Base-by-base conservation (phyloP, 1,139 yeast genomes). In the Geotrichum candidum region DNA sequence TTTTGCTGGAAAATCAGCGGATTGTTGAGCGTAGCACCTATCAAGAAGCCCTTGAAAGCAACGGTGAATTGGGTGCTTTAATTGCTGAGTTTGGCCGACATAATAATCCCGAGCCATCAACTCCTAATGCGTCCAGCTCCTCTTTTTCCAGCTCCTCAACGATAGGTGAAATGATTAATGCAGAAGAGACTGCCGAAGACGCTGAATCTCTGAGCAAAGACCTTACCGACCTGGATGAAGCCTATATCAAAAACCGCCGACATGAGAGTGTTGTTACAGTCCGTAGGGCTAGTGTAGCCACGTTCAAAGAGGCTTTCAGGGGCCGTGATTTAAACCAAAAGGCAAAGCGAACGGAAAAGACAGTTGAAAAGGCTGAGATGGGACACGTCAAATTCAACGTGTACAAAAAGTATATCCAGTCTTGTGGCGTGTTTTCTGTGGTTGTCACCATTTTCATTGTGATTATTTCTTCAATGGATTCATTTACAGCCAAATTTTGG, bases 361-460 rank as follows among this genome's bases (percentile, higher is more conserved):
- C 64, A 7, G 66, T 64, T 41, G 98, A 92, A 75, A 87, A 83
- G 64, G 82, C 87, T 63, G 92, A 89, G 74, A 90, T 87, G 73
- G 98, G 98, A 65, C 83, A 88, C 68, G 97, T 92, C 61, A 88
- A 88, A 72, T 88, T 95, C 91, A 80, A 82, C 54, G 90, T 92
- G 52, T 92, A 92, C 74, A 69, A 76, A 65, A 86, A 84, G 60
- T 92, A 92, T 71, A 92, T 91, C 15, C 83, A 82, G 66, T 96
- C 98, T 0, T 91, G 97, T 80, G 90, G 90, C 66, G 82, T 87
- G n/a, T 73, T 72, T 54, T 84, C 84, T 66, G 92, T 90, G 31
- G 45, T 78, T 0, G 66, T 86, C 4, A 84, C 87, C 68, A 60
- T 75, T 10, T 58, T 70, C 31, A 63, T 73, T 23, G 72, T 86